Evolutionary conservation across 192 early-diverging fungal genomes (phyloP).

Genomic region (Backusella tuberculispora): DNA sequence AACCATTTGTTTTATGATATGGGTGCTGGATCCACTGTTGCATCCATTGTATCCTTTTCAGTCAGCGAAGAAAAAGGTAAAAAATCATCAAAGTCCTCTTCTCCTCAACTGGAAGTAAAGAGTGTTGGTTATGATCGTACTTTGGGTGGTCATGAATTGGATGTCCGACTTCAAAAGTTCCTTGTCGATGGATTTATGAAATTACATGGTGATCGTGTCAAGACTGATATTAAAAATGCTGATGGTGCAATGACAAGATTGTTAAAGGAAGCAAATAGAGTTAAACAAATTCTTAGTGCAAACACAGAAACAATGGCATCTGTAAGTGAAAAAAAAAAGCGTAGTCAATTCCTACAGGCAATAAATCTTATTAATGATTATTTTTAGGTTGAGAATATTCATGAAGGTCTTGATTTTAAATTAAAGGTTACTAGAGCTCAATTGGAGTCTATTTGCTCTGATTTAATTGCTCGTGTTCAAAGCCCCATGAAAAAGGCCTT

Average conservation of each 20-base stretch:
- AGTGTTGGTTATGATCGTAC: conserved; percentile 80
- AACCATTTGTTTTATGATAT: conserved; percentile 96
- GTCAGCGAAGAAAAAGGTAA: conserved; percentile 62
- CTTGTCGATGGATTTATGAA: conserved; percentile 79
- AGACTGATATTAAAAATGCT: conserved; percentile 59
- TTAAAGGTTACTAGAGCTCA: conserved; percentile 74
- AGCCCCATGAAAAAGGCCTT: conserved; percentile 78
- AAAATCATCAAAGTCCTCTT: conserved; percentile 41
- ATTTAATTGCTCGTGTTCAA: conserved; percentile 70
- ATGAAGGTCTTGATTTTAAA: conserved; percentile 87
- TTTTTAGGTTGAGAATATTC: conserved; percentile 79
- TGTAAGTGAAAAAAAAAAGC: conserved; percentile 42
- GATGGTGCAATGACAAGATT: conserved; percentile 88
- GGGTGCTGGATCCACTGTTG: conserved; percentile 95
- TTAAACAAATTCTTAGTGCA: conserved; percentile 96
- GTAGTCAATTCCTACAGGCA: neutral
- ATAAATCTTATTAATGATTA: neutral
- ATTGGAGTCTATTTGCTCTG: conserved; percentile 72
- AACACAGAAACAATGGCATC: conserved; percentile 88
- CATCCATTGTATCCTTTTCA: conserved; percentile 83
- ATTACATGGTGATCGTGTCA: conserved; percentile 51
- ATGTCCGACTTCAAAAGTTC: conserved; percentile 79
- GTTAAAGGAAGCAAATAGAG: conserved; percentile 91
- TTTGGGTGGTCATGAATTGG: conserved; percentile 89
- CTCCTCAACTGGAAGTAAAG: conserved; percentile 78